Percentiles rank a stretch among this genome's conserved stretches.
These are phyloP conservation scores for Chloranthus sessilifolius DNA, from an alignment of 164 flowering plant species.

Conservation along the genomic window DNA sequence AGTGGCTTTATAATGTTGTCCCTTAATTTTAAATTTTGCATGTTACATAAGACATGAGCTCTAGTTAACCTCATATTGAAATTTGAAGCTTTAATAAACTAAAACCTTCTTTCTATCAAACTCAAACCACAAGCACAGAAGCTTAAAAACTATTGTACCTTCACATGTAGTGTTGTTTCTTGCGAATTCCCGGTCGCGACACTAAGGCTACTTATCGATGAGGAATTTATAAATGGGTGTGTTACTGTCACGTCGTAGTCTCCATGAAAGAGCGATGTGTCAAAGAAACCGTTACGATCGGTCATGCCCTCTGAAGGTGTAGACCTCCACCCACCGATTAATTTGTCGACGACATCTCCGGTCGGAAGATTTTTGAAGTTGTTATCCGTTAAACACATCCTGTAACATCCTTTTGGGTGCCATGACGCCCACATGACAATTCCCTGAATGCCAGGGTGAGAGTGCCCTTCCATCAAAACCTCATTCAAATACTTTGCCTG, in stretches of 20 bases:
- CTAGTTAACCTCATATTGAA: no score
- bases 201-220: constrained; percentile 16
- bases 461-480: constrained; percentile 46
- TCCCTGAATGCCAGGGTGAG: constrained; percentile 60
- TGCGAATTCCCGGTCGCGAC: constrained; percentile 5
- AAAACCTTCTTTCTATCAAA: no score
- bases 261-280: constrained; percentile 52
- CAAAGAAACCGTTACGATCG: constrained; percentile 37
- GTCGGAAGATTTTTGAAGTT: constrained; percentile 60
- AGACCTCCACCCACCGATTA: constrained; percentile 35
- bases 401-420: constrained; percentile 39
- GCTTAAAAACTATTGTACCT: no score
- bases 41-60: no score
- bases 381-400: constrained; percentile 71
- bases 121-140: no score
- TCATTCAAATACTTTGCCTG: constrained; percentile 54
- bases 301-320: constrained; percentile 21
- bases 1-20: no score
- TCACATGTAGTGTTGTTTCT: constrained; percentile 7
- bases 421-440: constrained; percentile 63
- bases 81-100: no score
- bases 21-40: no score
- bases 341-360: constrained; percentile 70
- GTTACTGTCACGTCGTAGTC: constrained; percentile 39
- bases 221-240: constrained; percentile 25